Percentiles rank a stretch among this genome's conserved stretches.
Conservation (phyloP, 208 protist genomes). For the Leishmania lainsoni region DNA sequence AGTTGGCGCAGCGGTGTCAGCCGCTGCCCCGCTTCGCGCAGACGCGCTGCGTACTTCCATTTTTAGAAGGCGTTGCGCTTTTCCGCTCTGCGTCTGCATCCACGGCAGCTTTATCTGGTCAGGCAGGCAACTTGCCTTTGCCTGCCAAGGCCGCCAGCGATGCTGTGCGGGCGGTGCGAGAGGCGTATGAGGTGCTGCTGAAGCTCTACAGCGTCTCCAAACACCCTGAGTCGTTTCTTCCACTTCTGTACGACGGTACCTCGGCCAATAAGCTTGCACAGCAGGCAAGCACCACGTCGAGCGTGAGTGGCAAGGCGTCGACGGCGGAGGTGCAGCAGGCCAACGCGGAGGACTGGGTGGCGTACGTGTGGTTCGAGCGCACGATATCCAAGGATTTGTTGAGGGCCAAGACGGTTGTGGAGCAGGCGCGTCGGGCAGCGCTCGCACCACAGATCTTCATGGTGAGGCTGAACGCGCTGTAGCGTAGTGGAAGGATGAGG, state of each 20-base stretch:
- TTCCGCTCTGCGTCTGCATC: conserved; percentile 13
- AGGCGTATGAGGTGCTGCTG: conserved; percentile 60
- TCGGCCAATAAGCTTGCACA: conserved; percentile 5
- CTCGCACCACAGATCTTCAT: conserved; percentile 70
- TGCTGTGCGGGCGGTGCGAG: conserved; percentile 44
- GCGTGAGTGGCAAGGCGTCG: conserved; percentile 21
- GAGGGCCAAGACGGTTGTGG: conserved; percentile 47
- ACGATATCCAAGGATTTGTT: conserved; percentile 68
- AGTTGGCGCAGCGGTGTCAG: conserved; percentile 43
- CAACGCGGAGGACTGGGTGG: conserved; percentile 70
- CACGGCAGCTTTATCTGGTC: neutral
- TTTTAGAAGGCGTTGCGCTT: conserved; percentile 61
- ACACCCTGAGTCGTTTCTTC: conserved; percentile 44
- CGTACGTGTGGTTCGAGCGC: conserved; percentile 73
- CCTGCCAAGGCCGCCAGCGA: neutral
- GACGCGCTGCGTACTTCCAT: conserved; percentile 50
- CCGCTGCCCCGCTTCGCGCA: conserved; percentile 53
- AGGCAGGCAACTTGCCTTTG: neutral
- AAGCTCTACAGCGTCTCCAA: conserved; percentile 55
- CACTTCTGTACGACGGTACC: conserved; percentile 47
- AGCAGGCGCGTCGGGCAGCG: conserved; percentile 50
- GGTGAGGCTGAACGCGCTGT: conserved; percentile 47
- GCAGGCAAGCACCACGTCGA: neutral
- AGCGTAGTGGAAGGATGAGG: neutral
- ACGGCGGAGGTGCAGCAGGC: conserved; percentile 24